These are phyloP conservation scores for Penicillium dipodomyicola DNA, from an alignment of 495 filamentous ascomycete species.

Conservation along the genomic window DNA sequence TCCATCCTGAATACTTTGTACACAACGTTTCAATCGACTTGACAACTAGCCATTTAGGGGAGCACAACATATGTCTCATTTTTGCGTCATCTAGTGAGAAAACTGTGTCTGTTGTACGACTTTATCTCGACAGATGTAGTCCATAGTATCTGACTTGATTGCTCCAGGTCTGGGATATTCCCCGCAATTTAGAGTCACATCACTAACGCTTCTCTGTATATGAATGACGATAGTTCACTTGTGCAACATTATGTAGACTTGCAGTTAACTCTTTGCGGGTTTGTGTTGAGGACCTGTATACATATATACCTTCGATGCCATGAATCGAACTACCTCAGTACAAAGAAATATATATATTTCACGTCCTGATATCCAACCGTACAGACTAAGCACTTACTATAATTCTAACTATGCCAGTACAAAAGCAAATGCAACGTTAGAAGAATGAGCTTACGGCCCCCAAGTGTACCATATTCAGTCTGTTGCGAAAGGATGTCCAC, in stretches of 20 bases:
- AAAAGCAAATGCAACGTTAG: no score
- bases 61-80: constrained; percentile 3
- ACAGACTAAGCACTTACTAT: no score
- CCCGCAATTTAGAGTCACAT: not conserved
- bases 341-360: no score
- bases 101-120: not conserved
- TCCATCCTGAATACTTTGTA: not conserved
- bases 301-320: no score
- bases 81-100: not conserved
- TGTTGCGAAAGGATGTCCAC: not conserved
- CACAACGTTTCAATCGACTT: not conserved
- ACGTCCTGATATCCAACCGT: no score
- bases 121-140: not conserved
- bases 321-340: no score
- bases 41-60: not conserved
- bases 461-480: not conserved
- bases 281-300: not conserved
- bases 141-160: not conserved
- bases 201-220: not conserved
- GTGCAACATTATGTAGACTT: not conserved
- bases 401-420: no score
- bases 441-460: no score
- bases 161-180: not conserved
- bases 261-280: not conserved
- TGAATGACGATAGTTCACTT: not conserved